These are phyloP conservation scores for Tylopilus vinaceipallidus DNA, from an alignment of 768 basidiomycete species.

Conservation along the genomic window DNA sequence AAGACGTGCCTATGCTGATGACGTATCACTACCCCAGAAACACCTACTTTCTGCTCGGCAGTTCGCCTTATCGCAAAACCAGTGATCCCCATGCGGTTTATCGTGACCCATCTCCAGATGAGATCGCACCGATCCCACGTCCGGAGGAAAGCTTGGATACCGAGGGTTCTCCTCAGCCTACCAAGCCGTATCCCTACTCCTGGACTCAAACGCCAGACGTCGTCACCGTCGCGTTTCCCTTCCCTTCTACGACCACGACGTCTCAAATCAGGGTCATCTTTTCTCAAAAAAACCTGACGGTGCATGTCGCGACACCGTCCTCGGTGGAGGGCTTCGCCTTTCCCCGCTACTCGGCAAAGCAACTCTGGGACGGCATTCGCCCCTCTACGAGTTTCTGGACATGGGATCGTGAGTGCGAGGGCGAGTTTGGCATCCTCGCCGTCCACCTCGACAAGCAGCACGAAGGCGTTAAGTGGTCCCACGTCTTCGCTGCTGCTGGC, in stretches of 20 bases:
- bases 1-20: conserved; percentile 64
- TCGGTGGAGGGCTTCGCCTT: conserved; percentile 34
- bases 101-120: conserved; percentile 63
- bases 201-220: conserved; percentile 90
- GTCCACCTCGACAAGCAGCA: conserved; percentile 86
- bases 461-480: conserved; percentile 81
- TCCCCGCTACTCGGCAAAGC: conserved; percentile 59
- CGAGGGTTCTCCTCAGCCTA: conserved; percentile 28
- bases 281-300: conserved; percentile 59
- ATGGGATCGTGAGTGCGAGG: conserved; percentile 77
- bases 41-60: conserved; percentile 57
- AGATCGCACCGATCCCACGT: conserved; percentile 69
- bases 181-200: conserved; percentile 77
- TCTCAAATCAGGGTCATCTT: conserved; percentile 66
- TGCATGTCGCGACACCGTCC: conserved; percentile 51
- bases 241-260: conserved; percentile 69
- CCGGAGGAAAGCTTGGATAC: conserved; percentile 53
- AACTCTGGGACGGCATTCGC: conserved; percentile 79
- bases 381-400: conserved; percentile 88
- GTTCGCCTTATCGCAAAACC: conserved; percentile 50
- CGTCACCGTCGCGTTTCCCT: conserved; percentile 77
- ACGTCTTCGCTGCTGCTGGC: conserved; percentile 67
- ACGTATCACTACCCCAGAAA: conserved; percentile 44
- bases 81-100: conserved; percentile 30
- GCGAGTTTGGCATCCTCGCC: conserved; percentile 66